Evolutionary conservation across 2,329 filamentous ascomycete species (phyloP).

Genomic region (Ascochyta koolunga): DNA sequence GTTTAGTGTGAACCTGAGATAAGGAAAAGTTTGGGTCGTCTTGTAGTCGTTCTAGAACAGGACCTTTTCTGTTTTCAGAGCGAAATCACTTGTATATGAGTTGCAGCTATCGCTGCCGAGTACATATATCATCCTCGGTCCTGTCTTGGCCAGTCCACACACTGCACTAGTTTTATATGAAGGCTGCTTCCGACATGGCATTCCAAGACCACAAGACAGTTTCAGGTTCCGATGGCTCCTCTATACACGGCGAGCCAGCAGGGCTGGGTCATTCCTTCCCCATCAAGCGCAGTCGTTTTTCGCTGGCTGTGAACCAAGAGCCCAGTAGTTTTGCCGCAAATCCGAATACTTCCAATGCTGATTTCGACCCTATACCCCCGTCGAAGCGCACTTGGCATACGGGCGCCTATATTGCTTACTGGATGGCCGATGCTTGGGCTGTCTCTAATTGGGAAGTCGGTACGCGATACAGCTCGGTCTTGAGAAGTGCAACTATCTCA

Average conservation of each 20-base stretch:
- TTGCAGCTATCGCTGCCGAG: no score
- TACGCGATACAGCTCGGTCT: slow-evolving; percentile 9
- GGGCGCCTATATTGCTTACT: slow-evolving; percentile 45
- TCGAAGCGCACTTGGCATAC: slow-evolving; percentile 47
- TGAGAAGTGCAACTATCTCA: not conserved
- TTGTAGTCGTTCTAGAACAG: no score
- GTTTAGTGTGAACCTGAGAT: no score
- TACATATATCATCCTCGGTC: no score
- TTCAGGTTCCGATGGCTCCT: slow-evolving; percentile 8
- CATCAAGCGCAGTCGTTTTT: slow-evolving; percentile 34
- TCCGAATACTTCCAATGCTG: slow-evolving; percentile 44
- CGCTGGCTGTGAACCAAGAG: slow-evolving; percentile 42
- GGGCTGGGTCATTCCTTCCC: slow-evolving; percentile 24
- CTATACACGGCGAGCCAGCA: slow-evolving; percentile 29
- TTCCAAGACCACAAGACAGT: slow-evolving; percentile 10
- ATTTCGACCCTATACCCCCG: slow-evolving; percentile 48
- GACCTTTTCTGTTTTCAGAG: no score
- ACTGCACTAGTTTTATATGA: no score
- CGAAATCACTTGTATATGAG: no score
- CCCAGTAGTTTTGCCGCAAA: slow-evolving; percentile 44
- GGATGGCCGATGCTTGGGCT: slow-evolving; percentile 51
- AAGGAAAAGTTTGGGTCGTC: no score
- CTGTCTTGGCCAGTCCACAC: no score
- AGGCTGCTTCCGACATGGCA: not conserved
- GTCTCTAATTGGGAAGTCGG: slow-evolving; percentile 49